phyloP scores from a whole-genome alignment of 257 asterid species.

The Nicotiana sylvestris region DNA sequence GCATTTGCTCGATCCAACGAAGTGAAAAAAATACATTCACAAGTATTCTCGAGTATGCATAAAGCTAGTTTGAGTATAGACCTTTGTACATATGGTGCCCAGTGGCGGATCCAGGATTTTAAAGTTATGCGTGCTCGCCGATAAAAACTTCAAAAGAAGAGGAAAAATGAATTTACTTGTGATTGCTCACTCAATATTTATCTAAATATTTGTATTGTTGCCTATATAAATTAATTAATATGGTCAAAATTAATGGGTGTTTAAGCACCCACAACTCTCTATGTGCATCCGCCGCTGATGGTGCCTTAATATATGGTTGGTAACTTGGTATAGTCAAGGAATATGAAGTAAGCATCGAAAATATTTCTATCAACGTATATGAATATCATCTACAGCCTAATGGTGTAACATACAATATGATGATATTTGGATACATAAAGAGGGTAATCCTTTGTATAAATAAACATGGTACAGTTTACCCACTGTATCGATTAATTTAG shows the following conservation, averaged over 20 bases:
- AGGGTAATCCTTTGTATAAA: slow-evolving; percentile 38
- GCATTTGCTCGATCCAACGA: slow-evolving; percentile 47
- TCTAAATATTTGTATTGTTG: no score
- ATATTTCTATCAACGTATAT: slow-evolving; percentile 39
- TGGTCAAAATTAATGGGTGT: no score
- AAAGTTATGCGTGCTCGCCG: no score
- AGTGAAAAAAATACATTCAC: slow-evolving; percentile 50
- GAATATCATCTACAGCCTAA: no score
- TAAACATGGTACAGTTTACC: no score
- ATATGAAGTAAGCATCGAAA: slow-evolving; percentile 65
- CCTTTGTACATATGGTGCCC: slow-evolving; percentile 37
- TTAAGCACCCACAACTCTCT: no score
- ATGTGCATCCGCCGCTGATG: background rate
- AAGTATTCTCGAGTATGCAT: slow-evolving; percentile 43
- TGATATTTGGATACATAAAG: slow-evolving; percentile 61
- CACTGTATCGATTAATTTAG: no score
- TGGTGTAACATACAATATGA: slow-evolving; percentile 39
- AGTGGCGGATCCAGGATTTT: no score
- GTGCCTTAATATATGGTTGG: slow-evolving; percentile 50
- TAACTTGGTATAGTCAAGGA: slow-evolving; percentile 44
- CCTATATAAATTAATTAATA: no score
- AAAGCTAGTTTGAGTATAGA: slow-evolving; percentile 38
- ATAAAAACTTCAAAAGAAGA: no score
- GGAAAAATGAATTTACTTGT: no score
- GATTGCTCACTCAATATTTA: no score